A percentile compares a stretch with the other conserved stretches of the same genome.
These are phyloP conservation scores for Suillus placidus DNA, from an alignment of 768 basidiomycete genomes.

Conservation along the genomic window DNA sequence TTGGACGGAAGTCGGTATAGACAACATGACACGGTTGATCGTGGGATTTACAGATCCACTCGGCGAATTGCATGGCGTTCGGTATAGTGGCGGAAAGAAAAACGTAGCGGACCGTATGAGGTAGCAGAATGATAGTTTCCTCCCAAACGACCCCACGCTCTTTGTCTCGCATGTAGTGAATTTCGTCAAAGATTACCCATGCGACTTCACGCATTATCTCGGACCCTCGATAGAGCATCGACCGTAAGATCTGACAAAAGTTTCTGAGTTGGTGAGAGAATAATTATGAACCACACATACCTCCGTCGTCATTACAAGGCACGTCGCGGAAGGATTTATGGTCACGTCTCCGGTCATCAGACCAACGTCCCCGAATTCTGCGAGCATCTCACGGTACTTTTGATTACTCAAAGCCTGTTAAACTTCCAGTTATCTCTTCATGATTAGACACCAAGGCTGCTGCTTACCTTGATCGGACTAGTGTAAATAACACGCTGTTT, in stretches of 20 bases:
- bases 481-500: constrained; percentile 99
- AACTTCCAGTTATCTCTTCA: constrained; percentile 21
- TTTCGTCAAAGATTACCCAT: constrained; percentile 99
- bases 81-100: constrained; percentile 99
- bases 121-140: constrained; percentile 96
- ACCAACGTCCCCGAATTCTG: constrained; percentile 97
- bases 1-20: constrained; percentile 98
- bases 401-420: constrained; percentile 94
- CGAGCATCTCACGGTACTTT: constrained; percentile 97
- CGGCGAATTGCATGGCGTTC: constrained; percentile 98
- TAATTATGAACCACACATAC: constrained; percentile 40
- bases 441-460: constrained; percentile 20
- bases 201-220: constrained; percentile 99
- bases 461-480: constrained; percentile 95
- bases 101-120: constrained; percentile 94
- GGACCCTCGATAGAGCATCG: constrained; percentile 98
- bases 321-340: constrained; percentile 95
- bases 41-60: constrained; percentile 98
- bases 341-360: constrained; percentile 99
- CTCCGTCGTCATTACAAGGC: constrained; percentile 99
- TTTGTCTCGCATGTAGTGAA: constrained; percentile 99
- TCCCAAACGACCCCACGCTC: constrained; percentile 99
- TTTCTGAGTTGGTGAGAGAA: not conserved
- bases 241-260: constrained; percentile 81
- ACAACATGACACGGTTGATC: constrained; percentile 99